Evolutionary conservation across 257 asterid species (phyloP).

Genomic region (Salvia rosmarinus): DNA sequence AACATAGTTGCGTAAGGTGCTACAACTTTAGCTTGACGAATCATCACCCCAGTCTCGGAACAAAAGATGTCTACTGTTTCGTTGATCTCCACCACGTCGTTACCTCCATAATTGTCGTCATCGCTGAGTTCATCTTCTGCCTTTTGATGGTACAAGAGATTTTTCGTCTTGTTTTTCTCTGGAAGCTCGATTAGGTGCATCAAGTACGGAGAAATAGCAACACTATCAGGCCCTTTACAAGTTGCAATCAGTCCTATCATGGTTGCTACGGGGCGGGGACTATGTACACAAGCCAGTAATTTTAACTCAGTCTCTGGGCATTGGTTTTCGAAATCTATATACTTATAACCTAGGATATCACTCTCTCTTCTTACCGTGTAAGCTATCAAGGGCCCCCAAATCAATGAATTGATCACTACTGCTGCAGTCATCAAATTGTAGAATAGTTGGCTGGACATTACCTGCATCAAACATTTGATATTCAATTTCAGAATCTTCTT

Average conservation of each 20-base stretch:
- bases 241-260: constrained; percentile 78
- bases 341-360: constrained; percentile 71
- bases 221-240: constrained; percentile 60
- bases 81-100: constrained; percentile 90
- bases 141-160: constrained; percentile 71
- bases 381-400: constrained; percentile 89
- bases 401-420: constrained; percentile 73
- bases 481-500: constrained; percentile 25
- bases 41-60: constrained; percentile 65
- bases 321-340: constrained; percentile 67
- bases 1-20: constrained; percentile 73
- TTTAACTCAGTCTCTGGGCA: constrained; percentile 76
- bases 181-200: constrained; percentile 96
- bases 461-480: constrained; percentile 55
- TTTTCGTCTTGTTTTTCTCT: constrained; percentile 54
- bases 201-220: constrained; percentile 76
- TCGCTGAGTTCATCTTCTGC: constrained; percentile 90
- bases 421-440: constrained; percentile 73
- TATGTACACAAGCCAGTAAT: constrained; percentile 74
- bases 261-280: constrained; percentile 89
- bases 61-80: constrained; percentile 87
- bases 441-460: constrained; percentile 56
- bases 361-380: constrained; percentile 77
- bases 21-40: constrained; percentile 72
- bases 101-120: constrained; percentile 92